phyloP scores from a whole-genome alignment of 306 rosid species.

The Hylodesmum podocarpum region DNA sequence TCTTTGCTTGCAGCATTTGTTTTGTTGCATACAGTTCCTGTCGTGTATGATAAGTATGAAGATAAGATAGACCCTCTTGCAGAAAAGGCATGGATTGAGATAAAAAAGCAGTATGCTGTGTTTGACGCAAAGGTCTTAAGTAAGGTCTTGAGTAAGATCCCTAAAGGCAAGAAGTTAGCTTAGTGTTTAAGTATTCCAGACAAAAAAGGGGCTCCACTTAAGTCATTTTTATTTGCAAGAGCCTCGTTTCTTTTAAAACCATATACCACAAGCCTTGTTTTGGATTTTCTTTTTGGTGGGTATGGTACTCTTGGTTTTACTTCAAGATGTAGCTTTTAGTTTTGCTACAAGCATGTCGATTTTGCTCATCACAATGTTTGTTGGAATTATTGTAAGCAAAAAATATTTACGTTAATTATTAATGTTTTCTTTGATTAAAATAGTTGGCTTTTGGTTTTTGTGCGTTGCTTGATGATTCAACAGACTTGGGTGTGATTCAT shows the following conservation, averaged over 20 bases:
- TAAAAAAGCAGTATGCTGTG: slow-evolving; percentile 68
- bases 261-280: slow-evolving; percentile 23
- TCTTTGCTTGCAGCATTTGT: slow-evolving; percentile 64
- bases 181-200: slow-evolving; percentile 31
- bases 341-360: slow-evolving; percentile 33
- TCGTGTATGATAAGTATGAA: slow-evolving; percentile 71
- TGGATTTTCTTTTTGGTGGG: slow-evolving; percentile 36
- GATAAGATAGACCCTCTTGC: slow-evolving; percentile 68
- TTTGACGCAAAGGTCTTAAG: slow-evolving; percentile 76
- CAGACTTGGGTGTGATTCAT: too few relatives aligned
- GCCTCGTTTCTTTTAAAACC: slow-evolving; percentile 5
- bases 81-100: slow-evolving; percentile 61
- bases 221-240: slow-evolving; percentile 4
- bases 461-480: not conserved
- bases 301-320: not conserved
- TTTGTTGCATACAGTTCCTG: slow-evolving; percentile 72
- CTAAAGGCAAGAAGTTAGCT: slow-evolving; percentile 61
- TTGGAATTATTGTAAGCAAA: slow-evolving; percentile 22
- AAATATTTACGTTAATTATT: not conserved
- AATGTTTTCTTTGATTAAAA: not conserved
- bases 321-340: slow-evolving; percentile 29
- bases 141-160: slow-evolving; percentile 56
- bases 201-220: not conserved
- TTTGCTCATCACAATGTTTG: slow-evolving; percentile 29
- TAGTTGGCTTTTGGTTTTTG: not conserved